Percentiles rank a stretch among this genome's conserved stretches.
Evolutionary conservation across 306 rosid genomes (phyloP).

Genomic region (Quercus wislizeni): DNA sequence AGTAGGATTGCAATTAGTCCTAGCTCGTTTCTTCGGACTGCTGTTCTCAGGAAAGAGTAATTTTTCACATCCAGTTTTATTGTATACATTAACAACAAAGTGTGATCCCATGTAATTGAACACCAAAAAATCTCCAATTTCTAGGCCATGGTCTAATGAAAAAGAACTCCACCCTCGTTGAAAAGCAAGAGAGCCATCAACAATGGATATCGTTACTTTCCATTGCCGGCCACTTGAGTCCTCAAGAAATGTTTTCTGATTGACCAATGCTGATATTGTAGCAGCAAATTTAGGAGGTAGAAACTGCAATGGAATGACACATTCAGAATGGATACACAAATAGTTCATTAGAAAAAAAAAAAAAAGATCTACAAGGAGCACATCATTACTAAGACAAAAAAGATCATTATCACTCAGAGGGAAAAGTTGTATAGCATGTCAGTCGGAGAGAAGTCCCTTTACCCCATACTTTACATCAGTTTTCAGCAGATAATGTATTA

Average conservation of each 20-base stretch:
- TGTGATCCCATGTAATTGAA: conserved; percentile 38
- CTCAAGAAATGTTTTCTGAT: conserved; percentile 40
- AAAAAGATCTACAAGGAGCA: neutral
- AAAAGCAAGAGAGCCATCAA: conserved; percentile 43
- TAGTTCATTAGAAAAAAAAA: neutral
- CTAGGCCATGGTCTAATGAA: conserved; percentile 40
- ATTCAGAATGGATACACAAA: neutral
- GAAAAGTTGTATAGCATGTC: neutral
- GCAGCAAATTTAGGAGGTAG: conserved; percentile 58
- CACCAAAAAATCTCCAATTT: conserved; percentile 51
- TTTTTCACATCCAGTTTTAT: conserved; percentile 51
- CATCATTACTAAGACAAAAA: neutral
- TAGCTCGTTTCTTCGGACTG: conserved; percentile 27
- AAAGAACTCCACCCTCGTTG: conserved; percentile 63
- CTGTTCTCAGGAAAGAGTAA: conserved; percentile 21
- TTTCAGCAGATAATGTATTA: neutral
- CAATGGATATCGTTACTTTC: conserved; percentile 37
- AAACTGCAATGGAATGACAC: conserved; percentile 37
- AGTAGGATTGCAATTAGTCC: conserved; percentile 6
- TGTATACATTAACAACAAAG: conserved; percentile 54
- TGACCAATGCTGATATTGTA: conserved; percentile 30
- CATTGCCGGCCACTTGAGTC: conserved; percentile 50
- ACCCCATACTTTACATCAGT: neutral
- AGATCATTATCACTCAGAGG: neutral
- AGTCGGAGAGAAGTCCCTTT: neutral